Evolutionary conservation across 1,139 yeast genomes (phyloP).

Genomic region (Kluyveromyces sp.): DNA sequence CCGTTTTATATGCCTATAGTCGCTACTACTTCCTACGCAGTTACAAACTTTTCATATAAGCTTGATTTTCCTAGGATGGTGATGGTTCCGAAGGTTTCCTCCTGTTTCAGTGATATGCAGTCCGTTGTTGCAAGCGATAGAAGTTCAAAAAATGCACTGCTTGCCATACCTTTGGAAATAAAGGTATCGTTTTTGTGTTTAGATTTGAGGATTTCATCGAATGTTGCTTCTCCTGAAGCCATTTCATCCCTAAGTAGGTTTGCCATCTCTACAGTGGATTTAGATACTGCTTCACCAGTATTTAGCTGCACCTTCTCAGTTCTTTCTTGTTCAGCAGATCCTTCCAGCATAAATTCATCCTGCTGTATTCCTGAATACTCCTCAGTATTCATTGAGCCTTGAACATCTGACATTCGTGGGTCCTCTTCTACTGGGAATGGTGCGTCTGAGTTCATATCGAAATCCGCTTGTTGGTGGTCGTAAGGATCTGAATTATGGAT

Average conservation of each 20-base stretch:
- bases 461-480: conserved; percentile 4
- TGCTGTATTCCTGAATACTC: conserved; percentile 8
- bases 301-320: conserved; percentile 20
- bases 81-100: conserved; percentile 54
- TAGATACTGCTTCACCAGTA: conserved; percentile 32
- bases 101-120: conserved; percentile 58
- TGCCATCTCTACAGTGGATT: conserved; percentile 53
- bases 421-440: conserved; percentile 4
- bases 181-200: conserved; percentile 33
- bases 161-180: conserved; percentile 52
- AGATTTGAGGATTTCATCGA: conserved; percentile 36
- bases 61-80: conserved; percentile 45
- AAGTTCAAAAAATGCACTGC: conserved; percentile 74
- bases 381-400: conserved; percentile 2
- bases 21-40: conserved; percentile 13
- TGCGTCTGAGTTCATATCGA: neutral
- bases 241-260: conserved; percentile 40
- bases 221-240: conserved; percentile 28
- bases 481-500: conserved; percentile 6
- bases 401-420: conserved; percentile 6
- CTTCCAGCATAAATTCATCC: neutral
- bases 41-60: conserved; percentile 39
- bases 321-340: neutral
- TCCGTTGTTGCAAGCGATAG: conserved; percentile 77
- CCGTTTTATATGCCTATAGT: neutral